Evolutionary conservation across 2,329 filamentous ascomycete species (phyloP), one percentile per base, ranked within the genome.

Genomic region (Sporothrix inflata): DNA sequence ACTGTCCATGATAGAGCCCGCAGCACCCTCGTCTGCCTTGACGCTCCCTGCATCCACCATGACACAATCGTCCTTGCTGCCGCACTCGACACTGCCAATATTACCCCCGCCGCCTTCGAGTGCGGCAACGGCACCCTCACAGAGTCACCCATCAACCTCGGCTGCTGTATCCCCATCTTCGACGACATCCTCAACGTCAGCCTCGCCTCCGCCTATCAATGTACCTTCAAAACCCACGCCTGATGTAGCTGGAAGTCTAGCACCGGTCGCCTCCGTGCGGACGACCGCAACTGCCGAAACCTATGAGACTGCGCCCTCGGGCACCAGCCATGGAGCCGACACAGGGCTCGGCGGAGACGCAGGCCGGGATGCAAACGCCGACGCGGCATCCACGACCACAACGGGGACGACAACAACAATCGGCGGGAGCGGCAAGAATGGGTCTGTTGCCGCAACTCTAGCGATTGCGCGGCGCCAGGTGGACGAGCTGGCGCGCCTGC

Each of bases 401-500:
- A 67, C 74, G 8, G 71, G 66, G 2, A 74, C 72, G 2, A 86
- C 85, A 74, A 80, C 81, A 0, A 83, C 83, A 9, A 84, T 80
- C 1, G 82, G 82, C n/a, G 83, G 81, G 81, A 79, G 81, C 38
- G 81, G 81, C 73, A 78, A 78, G 9, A 82, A 80, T 65, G 49
- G 57, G 1, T 79, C 80, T 19, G 80, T 79, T 3, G 80, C 84
- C 1, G 83, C 83, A 2, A 85, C 83, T 27, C 84, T 88, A 24
- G 83, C 86, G 68, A 82, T 83, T 9, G 84, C 88, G 79, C 83
- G 88, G 72, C 83, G 85, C 72, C 86, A 88, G 72, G 86, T 88
- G 4, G 86, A 88, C 75, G 88, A 90, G 74, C 81, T 91, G 71
- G 87, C 86, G 30, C 81, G 83, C 71, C 89, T 86, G 84, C 78